Evolutionary conservation across 441 rosid species (phyloP).

Genomic region (Adansonia madagascariensis): DNA sequence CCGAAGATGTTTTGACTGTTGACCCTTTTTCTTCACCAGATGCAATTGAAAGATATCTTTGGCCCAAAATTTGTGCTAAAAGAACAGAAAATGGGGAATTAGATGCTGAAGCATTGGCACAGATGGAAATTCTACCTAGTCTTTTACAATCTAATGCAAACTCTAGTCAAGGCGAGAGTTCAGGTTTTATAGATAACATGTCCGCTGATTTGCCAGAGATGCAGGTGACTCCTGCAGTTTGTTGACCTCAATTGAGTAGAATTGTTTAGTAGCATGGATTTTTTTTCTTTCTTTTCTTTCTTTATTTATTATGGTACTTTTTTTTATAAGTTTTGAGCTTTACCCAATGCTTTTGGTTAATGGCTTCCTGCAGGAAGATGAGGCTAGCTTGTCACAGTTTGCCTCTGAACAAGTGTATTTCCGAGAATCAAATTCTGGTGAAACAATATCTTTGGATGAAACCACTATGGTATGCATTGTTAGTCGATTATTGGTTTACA

Average conservation of each 20-base stretch:
- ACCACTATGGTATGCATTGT: constrained; percentile 35
- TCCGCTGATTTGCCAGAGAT: constrained; percentile 49
- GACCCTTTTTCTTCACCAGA: constrained; percentile 83
- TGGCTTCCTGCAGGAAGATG: constrained; percentile 45
- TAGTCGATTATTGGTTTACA: not conserved
- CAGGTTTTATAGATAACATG: constrained; percentile 49
- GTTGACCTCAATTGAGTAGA: constrained; percentile 5
- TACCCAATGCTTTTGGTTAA: not conserved
- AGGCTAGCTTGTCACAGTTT: constrained; percentile 39
- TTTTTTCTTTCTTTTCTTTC: not conserved
- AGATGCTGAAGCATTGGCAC: constrained; percentile 40
- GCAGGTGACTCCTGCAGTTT: constrained; percentile 51
- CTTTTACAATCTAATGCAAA: constrained; percentile 7
- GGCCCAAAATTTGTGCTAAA: constrained; percentile 60
- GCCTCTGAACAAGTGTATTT: constrained; percentile 39
- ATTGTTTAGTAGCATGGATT: not conserved
- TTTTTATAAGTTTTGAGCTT: not conserved
- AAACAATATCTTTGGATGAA: constrained; percentile 35
- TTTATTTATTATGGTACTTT: not conserved
- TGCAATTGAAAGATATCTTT: constrained; percentile 67
- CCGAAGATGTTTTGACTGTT: constrained; percentile 61
- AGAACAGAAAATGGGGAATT: constrained; percentile 43
- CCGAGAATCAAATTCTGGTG: constrained; percentile 39
- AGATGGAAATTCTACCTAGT: constrained; percentile 34
- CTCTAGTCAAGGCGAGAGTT: constrained; percentile 25